Evolutionary conservation across 2,329 filamentous ascomycete genomes (phyloP), one percentile per base, ranked within the genome.

Genomic region (Penicillium sp.): DNA sequence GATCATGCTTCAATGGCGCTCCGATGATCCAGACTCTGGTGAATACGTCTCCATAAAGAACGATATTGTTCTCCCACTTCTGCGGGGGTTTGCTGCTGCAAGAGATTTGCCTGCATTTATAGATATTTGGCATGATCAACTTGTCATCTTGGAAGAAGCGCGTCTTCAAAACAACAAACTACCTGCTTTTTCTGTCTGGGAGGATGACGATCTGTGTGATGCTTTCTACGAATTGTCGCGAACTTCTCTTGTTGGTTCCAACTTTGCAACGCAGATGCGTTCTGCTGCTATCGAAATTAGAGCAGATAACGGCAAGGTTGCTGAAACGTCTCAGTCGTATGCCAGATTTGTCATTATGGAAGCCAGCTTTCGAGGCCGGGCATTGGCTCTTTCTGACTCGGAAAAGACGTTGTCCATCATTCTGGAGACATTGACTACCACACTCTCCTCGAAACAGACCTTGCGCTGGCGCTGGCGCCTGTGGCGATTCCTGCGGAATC

Each of bases 201-300:
- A 73, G 47, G 68, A 72, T 40, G 67, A 72, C 35, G 66, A 69
- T 43, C 23, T 73, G 10, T 64, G 63, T 21, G 56, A 62, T 17
- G 53, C 49, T 23, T 71, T 65, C 50, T 54, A 59, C 18, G 57
- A 63, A 11, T 33, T 65, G 36, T 44, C 65, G 41, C 58, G 54
- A 17, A 63, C 47, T 16, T 58, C 61, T 6, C 51, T 67, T 15
- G 59, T 57, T 7, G 51, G 59, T 9, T 40, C 51, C 3, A 56
- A 57, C 39, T 42, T 63, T 28, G 47, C 50, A 39, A 53, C 49
- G 14, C 64, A 63, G 28, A 48, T 67, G 36, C 60, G 55, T 34
- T 53, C 51, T 16, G 59, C 63, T 25, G 54, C 61, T 10, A 31
- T 37, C 7, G 56, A 63, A 25, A 57, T 61, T 2, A 52, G 49